Evolutionary conservation across 306 rosid genomes (phyloP), one percentile per base, ranked within the genome.

Genomic region (Begonia peltatifolia): DNA sequence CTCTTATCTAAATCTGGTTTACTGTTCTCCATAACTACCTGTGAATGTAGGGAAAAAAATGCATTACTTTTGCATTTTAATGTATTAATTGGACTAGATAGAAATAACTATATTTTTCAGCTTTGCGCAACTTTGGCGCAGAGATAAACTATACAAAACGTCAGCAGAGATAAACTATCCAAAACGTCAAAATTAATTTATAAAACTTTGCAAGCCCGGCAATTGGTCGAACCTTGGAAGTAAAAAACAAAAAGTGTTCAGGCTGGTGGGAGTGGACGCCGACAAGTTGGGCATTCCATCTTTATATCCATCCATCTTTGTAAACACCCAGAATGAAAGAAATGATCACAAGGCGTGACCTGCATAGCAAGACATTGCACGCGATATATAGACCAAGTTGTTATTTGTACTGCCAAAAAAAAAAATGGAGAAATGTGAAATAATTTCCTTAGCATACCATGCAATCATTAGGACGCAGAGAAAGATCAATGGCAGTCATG

Each of bases 231-330:
- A 30, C 38, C 38, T 30, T 30, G 3, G 38, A 30, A 30, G 38
- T 6, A 30, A 0, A 20, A 30, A 30, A 30, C 38, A 30, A 30
- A 30, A 30, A 30, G 38, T 30, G 38, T 9, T 71, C 71, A 90
- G 58, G 92, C 96, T 6, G 99, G 88, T 7, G 99, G 99, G 57
- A 86, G 76, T 2, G 87, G 67, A 56, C 99, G 87, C 72, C 99
- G 94, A 61, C 99, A 90, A 50, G 99, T 90, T 4, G 99, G 99
- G 74, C 99, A 90, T 79, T 86, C 99, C 99, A 90, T 90, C 83
- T 90, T 90, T 65, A 86, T 75, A 73, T 90, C 99, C 99, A 90
- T 90, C 99, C 99, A 90, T 76, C 99, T 83, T 79, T 90, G 99
- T 67, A 90, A 79, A 61, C 99, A 90, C 50, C 93, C 88, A 9